phyloP scores from a whole-genome alignment of 345 rosid species.

The Carallia brachiata region DNA sequence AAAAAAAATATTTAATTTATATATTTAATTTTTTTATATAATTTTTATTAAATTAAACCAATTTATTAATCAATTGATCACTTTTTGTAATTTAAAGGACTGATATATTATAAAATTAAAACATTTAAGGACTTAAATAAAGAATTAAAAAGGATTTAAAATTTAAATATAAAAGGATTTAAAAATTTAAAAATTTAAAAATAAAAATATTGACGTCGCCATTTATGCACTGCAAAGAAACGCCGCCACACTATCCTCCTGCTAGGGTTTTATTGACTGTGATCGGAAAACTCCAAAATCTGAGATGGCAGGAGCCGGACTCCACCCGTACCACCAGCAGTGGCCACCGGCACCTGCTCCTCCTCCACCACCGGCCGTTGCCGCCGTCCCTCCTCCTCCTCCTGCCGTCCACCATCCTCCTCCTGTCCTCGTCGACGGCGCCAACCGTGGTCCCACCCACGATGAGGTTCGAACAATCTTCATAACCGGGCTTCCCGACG shows the following conservation, averaged over 20 bases:
- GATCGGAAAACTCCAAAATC: neutral
- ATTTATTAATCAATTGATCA: too few relatives aligned
- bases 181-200: too few relatives aligned
- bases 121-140: too few relatives aligned
- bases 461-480: conserved; percentile 97
- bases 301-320: conserved; percentile 82
- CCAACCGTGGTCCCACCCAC: conserved; percentile 49
- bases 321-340: conserved; percentile 87
- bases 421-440: conserved; percentile 47
- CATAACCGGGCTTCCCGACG: conserved; percentile 92
- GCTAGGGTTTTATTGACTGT: conserved; percentile 7
- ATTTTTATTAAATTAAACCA: too few relatives aligned
- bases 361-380: conserved; percentile 55
- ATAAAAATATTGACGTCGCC: too few relatives aligned
- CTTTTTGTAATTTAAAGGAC: too few relatives aligned
- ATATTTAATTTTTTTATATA: too few relatives aligned
- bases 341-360: conserved; percentile 69
- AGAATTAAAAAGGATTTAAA: too few relatives aligned
- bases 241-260: neutral
- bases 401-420: conserved; percentile 55
- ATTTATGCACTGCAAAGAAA: too few relatives aligned
- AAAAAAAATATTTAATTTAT: too few relatives aligned
- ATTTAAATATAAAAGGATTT: too few relatives aligned
- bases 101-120: too few relatives aligned
- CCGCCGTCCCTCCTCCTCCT: conserved; percentile 45